phyloP scores from a whole-genome alignment of 2,329 filamentous ascomycete species.

The Chaetothyriales sp. region DNA sequence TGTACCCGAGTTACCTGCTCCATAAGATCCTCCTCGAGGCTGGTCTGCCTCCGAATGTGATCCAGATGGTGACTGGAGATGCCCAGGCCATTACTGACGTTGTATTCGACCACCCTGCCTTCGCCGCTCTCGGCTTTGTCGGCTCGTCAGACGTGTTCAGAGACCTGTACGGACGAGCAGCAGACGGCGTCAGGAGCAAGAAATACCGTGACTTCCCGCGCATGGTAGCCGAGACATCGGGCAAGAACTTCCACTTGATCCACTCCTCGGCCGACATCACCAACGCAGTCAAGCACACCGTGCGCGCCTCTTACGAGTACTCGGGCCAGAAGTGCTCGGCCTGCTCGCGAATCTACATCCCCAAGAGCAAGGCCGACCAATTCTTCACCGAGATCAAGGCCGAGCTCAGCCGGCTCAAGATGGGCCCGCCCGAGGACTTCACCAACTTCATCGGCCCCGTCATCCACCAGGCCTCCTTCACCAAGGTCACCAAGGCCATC shows the following conservation, averaged over 20 bases:
- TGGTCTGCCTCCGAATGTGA: constrained; percentile 25
- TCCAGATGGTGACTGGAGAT: constrained; percentile 28
- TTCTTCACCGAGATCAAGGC: constrained; percentile 17
- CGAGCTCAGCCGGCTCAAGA: constrained; percentile 17
- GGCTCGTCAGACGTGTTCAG: constrained; percentile 28
- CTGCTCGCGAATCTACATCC: constrained; percentile 28
- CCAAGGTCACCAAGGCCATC: constrained; percentile 32
- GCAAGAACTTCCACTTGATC: constrained; percentile 40
- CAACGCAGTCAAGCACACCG: constrained; percentile 33
- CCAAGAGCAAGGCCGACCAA: constrained; percentile 13
- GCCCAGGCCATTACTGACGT: constrained; percentile 23
- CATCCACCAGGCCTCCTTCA: constrained; percentile 34
- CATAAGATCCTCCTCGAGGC: constrained; percentile 29
- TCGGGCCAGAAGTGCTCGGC: constrained; percentile 40
- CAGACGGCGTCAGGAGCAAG: constrained; percentile 18
- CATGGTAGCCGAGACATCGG: constrained; percentile 37
- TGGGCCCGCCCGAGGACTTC: constrained; percentile 23
- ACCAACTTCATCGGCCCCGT: constrained; percentile 34
- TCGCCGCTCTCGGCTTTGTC: constrained; percentile 26
- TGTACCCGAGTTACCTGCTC: constrained; percentile 24
- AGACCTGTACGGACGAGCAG: constrained; percentile 21
- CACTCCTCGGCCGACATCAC: constrained; percentile 33
- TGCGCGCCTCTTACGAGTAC: constrained; percentile 37
- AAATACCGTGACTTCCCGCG: constrained; percentile 28
- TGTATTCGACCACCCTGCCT: constrained; percentile 24